phyloP scores from a whole-genome alignment of 495 filamentous ascomycete species.

The Tuber aestivum region DNA sequence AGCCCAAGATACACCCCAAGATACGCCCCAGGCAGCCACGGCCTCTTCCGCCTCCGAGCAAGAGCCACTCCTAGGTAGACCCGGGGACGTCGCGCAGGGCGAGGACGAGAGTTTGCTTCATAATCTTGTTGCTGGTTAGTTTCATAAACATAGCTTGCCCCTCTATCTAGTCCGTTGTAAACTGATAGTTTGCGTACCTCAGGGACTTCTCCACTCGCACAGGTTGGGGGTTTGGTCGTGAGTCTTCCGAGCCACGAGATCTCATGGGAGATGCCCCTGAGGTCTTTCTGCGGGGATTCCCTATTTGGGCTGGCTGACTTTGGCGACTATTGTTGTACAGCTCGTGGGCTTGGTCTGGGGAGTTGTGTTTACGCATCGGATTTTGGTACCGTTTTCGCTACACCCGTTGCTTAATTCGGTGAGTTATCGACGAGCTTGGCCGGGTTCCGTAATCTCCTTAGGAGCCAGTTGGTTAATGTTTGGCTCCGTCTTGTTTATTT shows the following conservation, averaged over 20 bases:
- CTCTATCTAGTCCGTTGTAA: not conserved
- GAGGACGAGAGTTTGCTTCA: slow-evolving; percentile 55
- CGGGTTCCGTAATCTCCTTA: not conserved
- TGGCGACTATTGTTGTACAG: slow-evolving; percentile 49
- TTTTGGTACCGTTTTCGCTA: slow-evolving; percentile 65
- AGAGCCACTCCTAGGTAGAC: slow-evolving; percentile 69
- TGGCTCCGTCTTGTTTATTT: not conserved
- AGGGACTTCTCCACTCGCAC: slow-evolving; percentile 67
- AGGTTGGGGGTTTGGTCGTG: slow-evolving; percentile 62
- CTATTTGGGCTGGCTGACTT: slow-evolving; percentile 47
- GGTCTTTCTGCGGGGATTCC: slow-evolving; percentile 9
- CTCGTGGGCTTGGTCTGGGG: slow-evolving; percentile 69
- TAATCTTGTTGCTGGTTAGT: slow-evolving; percentile 72
- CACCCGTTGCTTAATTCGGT: slow-evolving; percentile 79
- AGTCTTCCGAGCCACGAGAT: slow-evolving; percentile 28
- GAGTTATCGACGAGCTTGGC: slow-evolving; percentile 30
- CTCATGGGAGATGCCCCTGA: not conserved
- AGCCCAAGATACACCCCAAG: not conserved
- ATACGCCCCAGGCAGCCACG: slow-evolving; percentile 8
- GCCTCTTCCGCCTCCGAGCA: slow-evolving; percentile 49
- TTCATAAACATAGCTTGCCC: slow-evolving; percentile 7
- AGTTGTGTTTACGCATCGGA: slow-evolving; percentile 57
- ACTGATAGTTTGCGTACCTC: slow-evolving; percentile 15
- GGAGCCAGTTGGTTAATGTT: not conserved
- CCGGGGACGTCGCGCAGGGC: slow-evolving; percentile 66